A percentile compares a stretch with the other conserved stretches of the same genome.
These are phyloP conservation scores for Ustilago loliicola DNA, from an alignment of 1,284 basidiomycete species.

Conservation along the genomic window DNA sequence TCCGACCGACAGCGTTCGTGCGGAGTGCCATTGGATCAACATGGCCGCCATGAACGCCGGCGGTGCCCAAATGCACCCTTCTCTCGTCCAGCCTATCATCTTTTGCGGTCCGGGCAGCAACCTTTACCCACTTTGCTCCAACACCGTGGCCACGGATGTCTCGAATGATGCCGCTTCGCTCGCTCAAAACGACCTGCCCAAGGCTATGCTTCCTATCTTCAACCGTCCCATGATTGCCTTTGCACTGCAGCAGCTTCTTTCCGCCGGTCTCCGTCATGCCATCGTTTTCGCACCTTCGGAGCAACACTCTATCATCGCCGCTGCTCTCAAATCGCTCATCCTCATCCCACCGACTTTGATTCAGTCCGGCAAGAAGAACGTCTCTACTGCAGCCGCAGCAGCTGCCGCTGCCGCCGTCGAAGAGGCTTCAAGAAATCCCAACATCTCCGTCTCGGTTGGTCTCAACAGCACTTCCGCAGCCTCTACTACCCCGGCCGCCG, in stretches of 20 bases:
- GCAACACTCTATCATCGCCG: constrained; percentile 58
- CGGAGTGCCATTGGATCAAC: background rate
- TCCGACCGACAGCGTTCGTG: background rate
- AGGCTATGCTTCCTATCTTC: constrained; percentile 68
- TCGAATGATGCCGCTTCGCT: constrained; percentile 14
- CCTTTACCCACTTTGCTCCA: constrained; percentile 66
- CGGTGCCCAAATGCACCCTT: constrained; percentile 34
- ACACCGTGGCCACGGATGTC: constrained; percentile 26
- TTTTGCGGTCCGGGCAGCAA: constrained; percentile 66
- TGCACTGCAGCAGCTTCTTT: constrained; percentile 64
- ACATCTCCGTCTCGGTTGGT: constrained; percentile 57
- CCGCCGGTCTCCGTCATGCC: constrained; percentile 60
- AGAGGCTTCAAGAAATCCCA: constrained; percentile 46
- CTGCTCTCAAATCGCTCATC: constrained; percentile 62
- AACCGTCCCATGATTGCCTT: constrained; percentile 68
- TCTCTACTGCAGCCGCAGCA: constrained; percentile 39
- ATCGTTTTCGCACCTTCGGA: constrained; percentile 65
- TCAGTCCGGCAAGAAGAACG: constrained; percentile 39
- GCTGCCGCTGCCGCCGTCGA: constrained; percentile 43
- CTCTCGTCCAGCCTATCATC: constrained; percentile 65
- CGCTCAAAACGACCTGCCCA: constrained; percentile 49
- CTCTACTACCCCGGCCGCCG: constrained; percentile 21
- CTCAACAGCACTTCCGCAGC: constrained; percentile 38
- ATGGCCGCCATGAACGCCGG: constrained; percentile 27
- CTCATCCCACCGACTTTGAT: constrained; percentile 51